Percentiles rank a stretch among this genome's conserved stretches.
These are phyloP conservation scores for Rhodotorula sphaerocarpa DNA, from an alignment of 768 basidiomycete species.

Conservation along the genomic window DNA sequence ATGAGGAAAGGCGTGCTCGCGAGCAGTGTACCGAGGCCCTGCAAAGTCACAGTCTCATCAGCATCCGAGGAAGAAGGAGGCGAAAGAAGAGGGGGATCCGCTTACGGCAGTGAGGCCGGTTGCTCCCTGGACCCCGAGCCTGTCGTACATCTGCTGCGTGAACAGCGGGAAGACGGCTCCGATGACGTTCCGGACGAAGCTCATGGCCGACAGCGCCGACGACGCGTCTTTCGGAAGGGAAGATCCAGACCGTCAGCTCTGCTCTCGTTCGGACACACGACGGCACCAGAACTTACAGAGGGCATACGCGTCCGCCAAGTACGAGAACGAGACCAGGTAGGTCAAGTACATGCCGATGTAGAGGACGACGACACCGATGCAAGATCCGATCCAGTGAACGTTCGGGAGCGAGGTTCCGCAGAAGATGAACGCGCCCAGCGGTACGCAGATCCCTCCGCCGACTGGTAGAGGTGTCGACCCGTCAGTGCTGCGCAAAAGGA, in stretches of 20 bases:
- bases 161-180: slow-evolving; percentile 57
- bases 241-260: neutral
- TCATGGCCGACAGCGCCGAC: slow-evolving; percentile 37
- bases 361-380: slow-evolving; percentile 42
- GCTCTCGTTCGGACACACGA: slow-evolving; percentile 2
- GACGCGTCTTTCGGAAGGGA: slow-evolving; percentile 27
- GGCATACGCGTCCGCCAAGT: slow-evolving; percentile 42
- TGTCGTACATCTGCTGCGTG: slow-evolving; percentile 52
- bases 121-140: slow-evolving; percentile 56
- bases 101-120: slow-evolving; percentile 17
- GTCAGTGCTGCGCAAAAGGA: neutral
- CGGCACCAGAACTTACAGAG: slow-evolving; percentile 41
- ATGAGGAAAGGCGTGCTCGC: slow-evolving; percentile 25
- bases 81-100: too few relatives aligned
- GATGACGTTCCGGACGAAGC: slow-evolving; percentile 42
- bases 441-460: slow-evolving; percentile 15
- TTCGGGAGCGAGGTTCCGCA: slow-evolving; percentile 40
- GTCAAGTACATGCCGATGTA: slow-evolving; percentile 32
- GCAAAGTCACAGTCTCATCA: too few relatives aligned
- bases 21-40: slow-evolving; percentile 22
- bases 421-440: slow-evolving; percentile 43
- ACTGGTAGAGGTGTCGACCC: neutral
- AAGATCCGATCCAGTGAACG: slow-evolving; percentile 43
- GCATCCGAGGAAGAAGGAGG: too few relatives aligned
- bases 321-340: slow-evolving; percentile 25